Percentiles rank a stretch among this genome's conserved stretches.
Evolutionary conservation across 768 basidiomycete species (phyloP).

Genomic region (Agaricus sinodeliciosus): DNA sequence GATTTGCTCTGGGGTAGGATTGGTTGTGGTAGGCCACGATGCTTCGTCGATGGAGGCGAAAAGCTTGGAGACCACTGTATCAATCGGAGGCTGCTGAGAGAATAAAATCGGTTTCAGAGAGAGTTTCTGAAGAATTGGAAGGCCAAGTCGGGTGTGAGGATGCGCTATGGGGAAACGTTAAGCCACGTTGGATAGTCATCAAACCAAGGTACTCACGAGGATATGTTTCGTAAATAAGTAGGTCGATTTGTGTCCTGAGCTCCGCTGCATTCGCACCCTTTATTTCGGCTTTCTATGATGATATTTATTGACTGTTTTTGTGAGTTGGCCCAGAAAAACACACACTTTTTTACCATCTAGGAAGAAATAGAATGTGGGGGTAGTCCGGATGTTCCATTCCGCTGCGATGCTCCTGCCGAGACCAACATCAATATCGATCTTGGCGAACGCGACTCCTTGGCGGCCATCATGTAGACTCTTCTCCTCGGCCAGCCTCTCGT

Average conservation of each 20-base stretch:
- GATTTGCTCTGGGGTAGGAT: slow-evolving; percentile 28
- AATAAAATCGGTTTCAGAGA: slow-evolving; percentile 75
- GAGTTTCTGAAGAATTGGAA: slow-evolving; percentile 55
- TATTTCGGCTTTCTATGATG: slow-evolving; percentile 53
- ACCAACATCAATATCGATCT: slow-evolving; percentile 76
- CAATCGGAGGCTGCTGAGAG: slow-evolving; percentile 61
- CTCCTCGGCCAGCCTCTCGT: slow-evolving; percentile 68
- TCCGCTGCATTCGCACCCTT: slow-evolving; percentile 68
- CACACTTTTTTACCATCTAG: slow-evolving; percentile 64
- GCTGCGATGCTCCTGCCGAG: slow-evolving; percentile 52
- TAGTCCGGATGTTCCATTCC: slow-evolving; percentile 63
- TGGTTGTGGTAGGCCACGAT: slow-evolving; percentile 24
- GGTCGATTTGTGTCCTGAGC: slow-evolving; percentile 64
- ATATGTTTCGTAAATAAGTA: slow-evolving; percentile 69
- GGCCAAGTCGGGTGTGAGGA: slow-evolving; percentile 53
- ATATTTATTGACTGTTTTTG: not conserved
- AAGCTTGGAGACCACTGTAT: slow-evolving; percentile 59
- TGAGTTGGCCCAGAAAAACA: not conserved
- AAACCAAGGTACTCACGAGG: slow-evolving; percentile 56
- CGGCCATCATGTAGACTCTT: slow-evolving; percentile 37
- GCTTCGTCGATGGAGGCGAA: slow-evolving; percentile 51
- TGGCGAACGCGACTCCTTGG: slow-evolving; percentile 68
- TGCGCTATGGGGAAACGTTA: slow-evolving; percentile 47
- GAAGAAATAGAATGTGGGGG: slow-evolving; percentile 90
- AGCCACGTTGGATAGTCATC: not conserved